Evolutionary conservation across 73 alveolate genomes (phyloP), one percentile per base, ranked within the genome.

Genomic region (Paramecium sexaurelia): DNA sequence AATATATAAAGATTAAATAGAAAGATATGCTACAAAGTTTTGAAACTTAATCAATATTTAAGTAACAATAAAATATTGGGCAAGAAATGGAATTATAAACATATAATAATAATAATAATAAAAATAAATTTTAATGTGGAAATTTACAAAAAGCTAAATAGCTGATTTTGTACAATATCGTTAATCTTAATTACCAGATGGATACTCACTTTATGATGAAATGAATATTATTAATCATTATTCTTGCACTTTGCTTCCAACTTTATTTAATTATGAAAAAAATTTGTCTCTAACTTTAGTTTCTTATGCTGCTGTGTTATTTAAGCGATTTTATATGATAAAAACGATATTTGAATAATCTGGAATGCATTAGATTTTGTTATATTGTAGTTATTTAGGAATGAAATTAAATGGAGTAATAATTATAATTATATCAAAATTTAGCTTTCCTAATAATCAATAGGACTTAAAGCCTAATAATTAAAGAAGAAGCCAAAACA

Each of bases 401-500:
- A 61, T 61, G 83, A 61, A 61, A n/a, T 24, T 61, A n/a, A 29
- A 61, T 24, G 83, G 83, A 61, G 83, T 61, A 61, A 61, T 22
- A 61, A 15, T 47, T 35, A 35, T 35, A 35, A 35, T 51, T 15
- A 51, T n/a, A n/a, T 17, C 17, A 4, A 5, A 51, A 15, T 17
- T 51, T 51, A 51, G 67, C 67, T 51, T 51, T 51, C 67, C 1
- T 51, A 51, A 51, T 7, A n/a, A 51, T 51, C 67, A 17, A 51
- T 51, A 4, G 67, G 29, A 17, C 6, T 51, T 51, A 10, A 51
- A 17, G 86, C 56, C 15, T 15, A 71, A 37, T 9, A 33, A 33
- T 9, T 71, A 13, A 71, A 71, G 35, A 71, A 19, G 56, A 71
- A 71, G 17, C 86, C 86, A 22, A 71, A 71, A 71, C 86, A 71